Evolutionary conservation across 2,329 filamentous ascomycete genomes (phyloP).

Genomic region (Samsoniella hepiali): DNA sequence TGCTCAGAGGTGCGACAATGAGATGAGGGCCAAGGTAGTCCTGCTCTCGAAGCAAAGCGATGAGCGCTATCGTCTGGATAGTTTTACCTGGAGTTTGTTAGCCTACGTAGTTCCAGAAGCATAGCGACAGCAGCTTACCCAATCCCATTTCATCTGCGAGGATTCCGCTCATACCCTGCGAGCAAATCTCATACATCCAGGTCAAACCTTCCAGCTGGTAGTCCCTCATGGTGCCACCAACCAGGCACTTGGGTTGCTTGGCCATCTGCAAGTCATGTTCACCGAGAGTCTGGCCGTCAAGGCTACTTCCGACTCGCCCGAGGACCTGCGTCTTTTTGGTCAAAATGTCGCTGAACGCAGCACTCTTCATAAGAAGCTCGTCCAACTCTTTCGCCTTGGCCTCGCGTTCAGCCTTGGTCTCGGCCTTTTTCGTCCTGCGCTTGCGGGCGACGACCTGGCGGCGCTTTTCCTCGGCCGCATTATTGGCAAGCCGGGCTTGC

Average conservation of each 20-base stretch:
- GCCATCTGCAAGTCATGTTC: conserved; percentile 74
- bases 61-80: conserved; percentile 82
- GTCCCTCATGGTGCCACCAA: conserved; percentile 84
- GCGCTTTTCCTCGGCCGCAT: conserved; percentile 48
- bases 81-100: conserved; percentile 65
- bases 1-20: conserved; percentile 86
- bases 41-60: conserved; percentile 83
- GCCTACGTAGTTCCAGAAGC: background rate
- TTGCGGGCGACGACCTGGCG: conserved; percentile 38
- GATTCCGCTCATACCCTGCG: conserved; percentile 86
- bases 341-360: conserved; percentile 59
- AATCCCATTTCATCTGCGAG: conserved; percentile 93
- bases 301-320: conserved; percentile 57
- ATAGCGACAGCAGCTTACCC: conserved; percentile 37
- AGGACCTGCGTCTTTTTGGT: conserved; percentile 62
- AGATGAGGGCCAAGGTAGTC: conserved; percentile 85
- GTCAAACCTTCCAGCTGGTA: conserved; percentile 94
- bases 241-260: conserved; percentile 78
- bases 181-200: conserved; percentile 82
- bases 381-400: conserved; percentile 58
- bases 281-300: conserved; percentile 58
- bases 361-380: conserved; percentile 56
- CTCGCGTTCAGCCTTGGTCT: conserved; percentile 53
- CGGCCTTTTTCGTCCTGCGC: conserved; percentile 46
- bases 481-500: conserved; percentile 34